These are phyloP conservation scores for Fonticula alba DNA, from an alignment of 78 protist genomes.

Conservation along the genomic window DNA sequence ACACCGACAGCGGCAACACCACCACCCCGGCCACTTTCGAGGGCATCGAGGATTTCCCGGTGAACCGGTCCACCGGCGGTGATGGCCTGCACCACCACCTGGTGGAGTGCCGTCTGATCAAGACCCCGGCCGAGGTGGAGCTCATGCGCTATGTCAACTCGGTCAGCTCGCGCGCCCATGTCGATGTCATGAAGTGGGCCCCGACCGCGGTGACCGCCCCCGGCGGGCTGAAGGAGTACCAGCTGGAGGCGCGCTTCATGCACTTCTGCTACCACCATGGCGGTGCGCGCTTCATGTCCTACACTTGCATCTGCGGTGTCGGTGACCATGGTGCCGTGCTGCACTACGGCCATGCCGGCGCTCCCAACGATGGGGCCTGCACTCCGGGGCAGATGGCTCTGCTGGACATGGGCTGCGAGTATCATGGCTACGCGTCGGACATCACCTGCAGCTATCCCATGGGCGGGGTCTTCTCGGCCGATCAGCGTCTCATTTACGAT, in stretches of 20 bases:
- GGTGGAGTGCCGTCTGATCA: constrained; percentile 39
- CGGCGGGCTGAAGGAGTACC: constrained; percentile 41
- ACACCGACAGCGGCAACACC: constrained; percentile 1
- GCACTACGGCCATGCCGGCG: constrained; percentile 59
- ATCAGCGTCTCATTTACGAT: constrained; percentile 51
- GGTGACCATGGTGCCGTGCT: constrained; percentile 41
- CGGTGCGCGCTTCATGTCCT: constrained; percentile 42
- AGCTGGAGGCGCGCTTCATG: constrained; percentile 34
- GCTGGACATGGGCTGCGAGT: constrained; percentile 67
- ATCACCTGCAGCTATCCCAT: constrained; percentile 71
- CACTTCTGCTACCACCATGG: constrained; percentile 25
- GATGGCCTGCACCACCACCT: constrained; percentile 2
- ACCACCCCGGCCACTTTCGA: constrained; percentile 3
- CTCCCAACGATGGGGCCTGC: constrained; percentile 15
- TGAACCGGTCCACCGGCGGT: too few relatives aligned
- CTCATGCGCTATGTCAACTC: constrained; percentile 30
- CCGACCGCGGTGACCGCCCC: constrained; percentile 1
- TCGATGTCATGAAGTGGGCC: constrained; percentile 25
- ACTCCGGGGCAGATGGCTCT: constrained; percentile 35
- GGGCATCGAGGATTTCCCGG: constrained; percentile 1
- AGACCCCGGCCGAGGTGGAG: constrained; percentile 40
- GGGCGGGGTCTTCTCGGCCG: constrained; percentile 35
- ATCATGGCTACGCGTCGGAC: constrained; percentile 63
- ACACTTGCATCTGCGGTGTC: constrained; percentile 55
- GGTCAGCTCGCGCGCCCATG: constrained; percentile 31